These are phyloP conservation scores for Astragalus membranaceus DNA, from an alignment of 306 rosid genomes.

Conservation along the genomic window DNA sequence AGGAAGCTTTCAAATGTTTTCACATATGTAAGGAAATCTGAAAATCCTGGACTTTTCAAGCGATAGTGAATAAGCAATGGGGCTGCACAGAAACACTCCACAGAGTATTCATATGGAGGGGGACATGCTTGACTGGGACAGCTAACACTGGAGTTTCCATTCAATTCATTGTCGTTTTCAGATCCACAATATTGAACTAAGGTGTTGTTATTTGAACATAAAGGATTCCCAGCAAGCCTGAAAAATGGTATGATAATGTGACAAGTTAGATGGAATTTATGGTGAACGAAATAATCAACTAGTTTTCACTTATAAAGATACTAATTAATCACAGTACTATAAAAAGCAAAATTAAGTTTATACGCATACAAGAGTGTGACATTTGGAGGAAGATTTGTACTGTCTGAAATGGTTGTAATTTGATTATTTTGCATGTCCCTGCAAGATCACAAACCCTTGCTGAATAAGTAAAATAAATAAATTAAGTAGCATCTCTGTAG, in stretches of 20 bases:
- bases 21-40: slow-evolving; percentile 46
- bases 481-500: neutral
- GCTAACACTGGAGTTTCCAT: slow-evolving; percentile 11
- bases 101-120: slow-evolving; percentile 48
- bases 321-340: neutral
- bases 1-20: slow-evolving; percentile 36
- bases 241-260: slow-evolving; percentile 1
- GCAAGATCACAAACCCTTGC: slow-evolving; percentile 24
- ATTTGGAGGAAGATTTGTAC: slow-evolving; percentile 44
- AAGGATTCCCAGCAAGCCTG: slow-evolving; percentile 93
- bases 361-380: slow-evolving; percentile 63
- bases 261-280: neutral
- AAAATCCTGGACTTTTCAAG: slow-evolving; percentile 84
- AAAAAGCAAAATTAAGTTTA: slow-evolving; percentile 19
- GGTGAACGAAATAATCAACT: neutral
- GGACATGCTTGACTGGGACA: slow-evolving; percentile 54
- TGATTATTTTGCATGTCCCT: slow-evolving; percentile 72
- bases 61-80: slow-evolving; percentile 65
- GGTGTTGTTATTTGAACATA: slow-evolving; percentile 41
- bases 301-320: neutral
- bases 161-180: slow-evolving; percentile 17
- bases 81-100: slow-evolving; percentile 47
- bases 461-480: slow-evolving; percentile 17
- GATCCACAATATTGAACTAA: slow-evolving; percentile 42
- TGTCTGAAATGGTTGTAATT: slow-evolving; percentile 50